A percentile compares a stretch with the other conserved stretches of the same genome.
Conservation (phyloP, 768 basidiomycete genomes). For the Lepiota venenata region DNA sequence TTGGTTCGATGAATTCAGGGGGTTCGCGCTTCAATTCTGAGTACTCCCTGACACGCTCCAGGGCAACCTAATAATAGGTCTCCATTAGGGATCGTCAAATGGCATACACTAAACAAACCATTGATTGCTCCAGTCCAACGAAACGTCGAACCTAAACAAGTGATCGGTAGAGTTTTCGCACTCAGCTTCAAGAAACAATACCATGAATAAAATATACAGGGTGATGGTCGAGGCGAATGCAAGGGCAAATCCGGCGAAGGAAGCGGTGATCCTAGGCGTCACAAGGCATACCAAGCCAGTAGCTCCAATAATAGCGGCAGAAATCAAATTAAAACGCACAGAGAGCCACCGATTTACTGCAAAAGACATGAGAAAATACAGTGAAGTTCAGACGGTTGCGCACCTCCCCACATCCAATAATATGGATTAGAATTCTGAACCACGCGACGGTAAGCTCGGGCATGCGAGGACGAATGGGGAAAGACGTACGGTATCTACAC, state of each 20-base stretch:
- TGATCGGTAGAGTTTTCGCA: background rate
- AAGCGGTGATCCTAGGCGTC: conserved; percentile 70
- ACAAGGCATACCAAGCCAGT: conserved; percentile 66
- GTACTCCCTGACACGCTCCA: conserved; percentile 91
- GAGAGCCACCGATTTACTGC: conserved; percentile 90
- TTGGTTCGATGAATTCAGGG: conserved; percentile 81
- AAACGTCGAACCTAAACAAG: conserved; percentile 62
- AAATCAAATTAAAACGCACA: conserved; percentile 82
- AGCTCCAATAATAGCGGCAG: conserved; percentile 66
- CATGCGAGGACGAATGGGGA: background rate
- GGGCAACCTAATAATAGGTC: conserved; percentile 51
- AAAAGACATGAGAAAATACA: background rate
- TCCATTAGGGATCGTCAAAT: background rate
- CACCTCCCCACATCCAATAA: conserved; percentile 92
- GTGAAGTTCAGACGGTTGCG: conserved; percentile 11
- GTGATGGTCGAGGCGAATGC: conserved; percentile 81
- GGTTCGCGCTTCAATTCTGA: conserved; percentile 76
- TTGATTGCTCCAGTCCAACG: conserved; percentile 87
- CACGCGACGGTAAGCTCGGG: background rate
- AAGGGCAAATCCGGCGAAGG: conserved; percentile 83
- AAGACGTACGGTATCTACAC: conserved; percentile 69
- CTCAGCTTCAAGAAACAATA: conserved; percentile 19
- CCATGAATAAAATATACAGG: conserved; percentile 66
- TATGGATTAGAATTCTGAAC: conserved; percentile 60
- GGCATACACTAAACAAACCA: conserved; percentile 48